Evolutionary conservation across 164 flowering plant genomes (phyloP), one percentile per base, ranked within the genome.

Genomic region (Vitis vinifera): DNA sequence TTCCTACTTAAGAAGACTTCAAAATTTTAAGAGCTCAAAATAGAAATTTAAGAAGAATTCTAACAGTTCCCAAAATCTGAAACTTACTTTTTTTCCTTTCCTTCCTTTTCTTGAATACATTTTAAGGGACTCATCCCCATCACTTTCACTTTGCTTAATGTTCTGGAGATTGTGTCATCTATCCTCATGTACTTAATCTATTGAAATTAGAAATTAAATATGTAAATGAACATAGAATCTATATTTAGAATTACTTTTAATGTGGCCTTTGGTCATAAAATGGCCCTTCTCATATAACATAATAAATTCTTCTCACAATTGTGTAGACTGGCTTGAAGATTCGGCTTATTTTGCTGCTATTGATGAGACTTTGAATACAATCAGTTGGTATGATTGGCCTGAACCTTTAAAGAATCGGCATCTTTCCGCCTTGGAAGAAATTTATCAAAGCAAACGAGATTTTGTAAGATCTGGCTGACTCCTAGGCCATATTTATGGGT

Each of bases 301-400:
- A 13, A 59, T 55, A 47, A 51, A n/a, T n/a, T 59, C 15, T 68
- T 61, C 59, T 63, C 10, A 2, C 58, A 31, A 59, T 71, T 67
- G 74, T 81, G 52, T 69, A 95, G 99, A 91, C 57, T 95, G 98
- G 99, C 96, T 95, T 57, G 91, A 88, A 73, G 99, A 95, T 90
- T 93, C 99, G 51, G 98, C 99, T 60, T 85, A 83, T 79, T 95
- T 95, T 80, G 97, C 98, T 16, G 97, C 99, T 59, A 90, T 95
- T 61, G 97, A 95, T 69, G 74, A 85, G 59, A 65, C 80, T 52
- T 15, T 89, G 55, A 77, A 87, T 71, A 69, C 92, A 44, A 62
- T 84, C 66, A 90, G 80, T 77, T 95, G 99, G 99, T 85, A 87
- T 80, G 85, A 87, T 50, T 95, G 99, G 99, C 97, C 99, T 60